phyloP scores from a whole-genome alignment of 2,329 filamentous ascomycete species.

The Exophiala bonariae region DNA sequence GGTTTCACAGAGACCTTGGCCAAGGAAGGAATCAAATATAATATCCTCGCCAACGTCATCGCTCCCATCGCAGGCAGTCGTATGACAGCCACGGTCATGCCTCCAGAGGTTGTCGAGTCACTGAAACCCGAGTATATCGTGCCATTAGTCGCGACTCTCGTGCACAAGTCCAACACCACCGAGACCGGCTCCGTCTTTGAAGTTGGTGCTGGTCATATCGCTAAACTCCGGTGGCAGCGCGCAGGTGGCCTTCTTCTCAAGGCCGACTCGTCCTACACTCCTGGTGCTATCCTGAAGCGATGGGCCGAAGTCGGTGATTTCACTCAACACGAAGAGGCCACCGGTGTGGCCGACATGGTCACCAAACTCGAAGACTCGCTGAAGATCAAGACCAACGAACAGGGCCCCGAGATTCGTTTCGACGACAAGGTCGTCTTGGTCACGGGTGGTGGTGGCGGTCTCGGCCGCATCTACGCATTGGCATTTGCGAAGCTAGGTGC shows the following conservation, averaged over 20 bases:
- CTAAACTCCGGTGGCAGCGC: conserved; percentile 94
- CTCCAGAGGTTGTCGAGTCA: conserved; percentile 81
- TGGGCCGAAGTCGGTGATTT: conserved; percentile 90
- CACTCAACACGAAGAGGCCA: conserved; percentile 77
- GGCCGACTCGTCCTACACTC: conserved; percentile 83
- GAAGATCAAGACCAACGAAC: conserved; percentile 71
- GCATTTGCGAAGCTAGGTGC: conserved; percentile 83
- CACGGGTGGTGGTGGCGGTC: conserved; percentile 84
- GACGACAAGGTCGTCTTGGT: conserved; percentile 81
- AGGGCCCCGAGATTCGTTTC: conserved; percentile 75
- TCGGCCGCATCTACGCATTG: conserved; percentile 86
- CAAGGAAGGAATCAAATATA: conserved; percentile 97
- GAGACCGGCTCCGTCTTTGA: conserved; percentile 93
- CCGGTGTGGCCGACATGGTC: conserved; percentile 85
- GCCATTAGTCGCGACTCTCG: conserved; percentile 83
- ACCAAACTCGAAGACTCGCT: conserved; percentile 78
- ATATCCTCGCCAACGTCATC: conserved; percentile 93
- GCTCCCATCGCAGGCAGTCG: conserved; percentile 92
- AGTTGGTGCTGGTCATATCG: conserved; percentile 85
- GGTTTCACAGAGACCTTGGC: conserved; percentile 97
- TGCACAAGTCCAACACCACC: conserved; percentile 76
- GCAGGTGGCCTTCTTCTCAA: conserved; percentile 85
- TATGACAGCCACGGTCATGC: conserved; percentile 95
- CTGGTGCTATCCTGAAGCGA: conserved; percentile 81
- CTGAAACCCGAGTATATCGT: conserved; percentile 95